These are phyloP conservation scores for Podila verticillata DNA, from an alignment of 192 early-diverging fungal genomes.

Conservation along the genomic window DNA sequence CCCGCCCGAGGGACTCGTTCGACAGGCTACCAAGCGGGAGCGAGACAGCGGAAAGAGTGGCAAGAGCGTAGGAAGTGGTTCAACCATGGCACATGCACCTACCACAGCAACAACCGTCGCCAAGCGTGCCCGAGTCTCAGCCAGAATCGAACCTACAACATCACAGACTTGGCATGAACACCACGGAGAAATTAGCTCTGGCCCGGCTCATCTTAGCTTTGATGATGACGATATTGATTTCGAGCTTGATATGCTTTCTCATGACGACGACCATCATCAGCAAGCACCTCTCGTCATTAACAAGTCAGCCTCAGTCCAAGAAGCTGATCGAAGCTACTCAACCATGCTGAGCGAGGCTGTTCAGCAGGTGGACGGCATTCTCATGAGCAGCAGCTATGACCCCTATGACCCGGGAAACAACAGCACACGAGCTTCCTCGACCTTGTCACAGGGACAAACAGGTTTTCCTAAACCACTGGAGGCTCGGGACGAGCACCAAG, in stretches of 20 bases:
- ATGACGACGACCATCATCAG: neutral
- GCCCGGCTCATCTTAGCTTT: neutral
- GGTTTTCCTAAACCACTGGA: too few species aligned
- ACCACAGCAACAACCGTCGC: neutral
- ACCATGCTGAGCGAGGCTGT: neutral
- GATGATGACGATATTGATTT: neutral
- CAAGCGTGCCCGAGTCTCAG: neutral
- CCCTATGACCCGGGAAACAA: too few species aligned
- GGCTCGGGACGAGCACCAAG: too few species aligned
- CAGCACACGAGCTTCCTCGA: too few species aligned
- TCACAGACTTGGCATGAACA: neutral
- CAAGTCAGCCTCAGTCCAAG: neutral
- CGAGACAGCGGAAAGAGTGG: neutral
- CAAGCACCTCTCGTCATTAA: neutral
- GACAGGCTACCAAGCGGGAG: neutral
- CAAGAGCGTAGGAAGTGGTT: neutral
- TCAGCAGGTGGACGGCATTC: neutral
- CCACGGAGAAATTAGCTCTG: neutral
- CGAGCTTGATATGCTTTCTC: neutral
- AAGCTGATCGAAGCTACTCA: neutral
- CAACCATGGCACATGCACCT: too few species aligned
- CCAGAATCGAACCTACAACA: neutral
- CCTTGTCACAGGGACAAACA: too few species aligned
- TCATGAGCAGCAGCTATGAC: neutral
- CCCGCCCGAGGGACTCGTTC: neutral